Evolutionary conservation across 2,329 filamentous ascomycete species (phyloP), one percentile per base, ranked within the genome.

Genomic region (Diaporthe australafricana): DNA sequence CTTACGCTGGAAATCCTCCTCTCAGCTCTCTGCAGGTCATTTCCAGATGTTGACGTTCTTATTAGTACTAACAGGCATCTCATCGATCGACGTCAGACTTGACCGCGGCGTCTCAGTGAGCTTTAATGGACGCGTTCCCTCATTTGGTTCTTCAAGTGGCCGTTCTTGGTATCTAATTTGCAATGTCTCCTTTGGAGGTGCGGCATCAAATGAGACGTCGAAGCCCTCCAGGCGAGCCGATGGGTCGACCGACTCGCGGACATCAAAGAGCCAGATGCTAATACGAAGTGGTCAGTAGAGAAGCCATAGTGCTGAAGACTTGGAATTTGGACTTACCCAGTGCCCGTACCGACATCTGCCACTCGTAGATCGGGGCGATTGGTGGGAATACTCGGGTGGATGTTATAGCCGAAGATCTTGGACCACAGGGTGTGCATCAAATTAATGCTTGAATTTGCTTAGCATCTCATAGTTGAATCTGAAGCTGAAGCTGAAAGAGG

Each of bases 281-380:
- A 22, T 35, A 11, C 2, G 20, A 7, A 30, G 17, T 12, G 5
- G 22, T 55, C 12, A 70, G n/a, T 32, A 35, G 16, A 32, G 27
- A 62, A 22, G 7, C 32, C 8, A 5, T 4, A 20, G 56, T 12
- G 22, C 1, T 4, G 14, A 22, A 12, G 16, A 14, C 52, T 2
- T 53, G 16, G 25, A 38, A 3, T 25, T 17, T 22, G n/a, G 2
- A 73, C 71, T 52, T 30, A 78, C 77, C 70, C 76, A 17, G 77
- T 78, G 32, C 77, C 76, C 5, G 75, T 76, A 27, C 76, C 78
- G 22, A 79, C 72, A 56, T 79, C 78, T 38, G 77, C 76, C 12
- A 79, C 56, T 7, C 74, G 63, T 6, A 78, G 40, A 32, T 71
- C 55, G 8, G 70, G 25, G 1, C 9, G 50, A 1, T 74, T 52